These are phyloP conservation scores for Selaginella moellendorffii DNA, from an alignment of 75 land plant genomes.

Conservation along the genomic window DNA sequence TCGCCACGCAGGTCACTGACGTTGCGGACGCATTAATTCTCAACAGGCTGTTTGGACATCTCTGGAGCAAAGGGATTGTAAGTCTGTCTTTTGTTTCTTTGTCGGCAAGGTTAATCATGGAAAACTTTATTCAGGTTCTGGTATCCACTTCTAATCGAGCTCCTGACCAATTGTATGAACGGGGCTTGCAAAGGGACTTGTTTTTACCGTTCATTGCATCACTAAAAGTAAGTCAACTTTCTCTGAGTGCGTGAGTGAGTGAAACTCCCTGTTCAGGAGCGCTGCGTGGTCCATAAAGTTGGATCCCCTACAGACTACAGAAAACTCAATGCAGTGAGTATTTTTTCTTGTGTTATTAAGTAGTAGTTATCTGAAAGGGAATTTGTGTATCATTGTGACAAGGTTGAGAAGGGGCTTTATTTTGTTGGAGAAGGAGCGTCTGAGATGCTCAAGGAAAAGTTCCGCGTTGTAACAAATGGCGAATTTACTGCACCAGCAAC, in stretches of 20 bases:
- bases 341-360: background rate
- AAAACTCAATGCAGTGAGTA: constrained; percentile 61
- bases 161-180: constrained; percentile 83
- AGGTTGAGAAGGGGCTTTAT: constrained; percentile 76
- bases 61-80: constrained; percentile 77
- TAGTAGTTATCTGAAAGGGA: no score
- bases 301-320: constrained; percentile 75
- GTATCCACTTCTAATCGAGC: constrained; percentile 91
- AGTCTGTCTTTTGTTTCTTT: constrained; percentile 18
- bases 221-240: constrained; percentile 45
- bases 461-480: constrained; percentile 38
- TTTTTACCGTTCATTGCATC: constrained; percentile 84
- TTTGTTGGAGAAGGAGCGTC: constrained; percentile 39
- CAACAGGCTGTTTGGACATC: constrained; percentile 71
- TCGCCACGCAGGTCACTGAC: constrained; percentile 63
- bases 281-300: constrained; percentile 74
- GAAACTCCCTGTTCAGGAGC: constrained; percentile 66
- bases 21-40: constrained; percentile 98
- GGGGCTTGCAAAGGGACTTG: constrained; percentile 82
- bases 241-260: background rate
- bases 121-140: constrained; percentile 54
- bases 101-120: no score
- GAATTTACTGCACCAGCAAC: constrained; percentile 34
- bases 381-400: constrained; percentile 2
- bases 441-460: constrained; percentile 42